Percentiles rank a stretch among this genome's conserved stretches.
These are phyloP conservation scores for Lentinula sp. DNA, from an alignment of 768 basidiomycete species.

Conservation along the genomic window DNA sequence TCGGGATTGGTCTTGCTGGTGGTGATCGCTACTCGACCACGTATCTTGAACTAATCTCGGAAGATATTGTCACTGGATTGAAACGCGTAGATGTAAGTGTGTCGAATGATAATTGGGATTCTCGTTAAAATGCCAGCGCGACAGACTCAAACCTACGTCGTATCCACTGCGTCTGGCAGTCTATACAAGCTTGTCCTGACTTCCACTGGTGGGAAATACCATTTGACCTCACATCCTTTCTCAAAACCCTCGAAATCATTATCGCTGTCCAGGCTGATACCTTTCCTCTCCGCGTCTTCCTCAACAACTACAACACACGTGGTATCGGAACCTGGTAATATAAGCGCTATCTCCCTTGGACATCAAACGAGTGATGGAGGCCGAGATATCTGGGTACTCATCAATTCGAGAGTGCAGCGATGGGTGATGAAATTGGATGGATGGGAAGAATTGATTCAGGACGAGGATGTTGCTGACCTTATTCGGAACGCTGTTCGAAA, in stretches of 20 bases:
- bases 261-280: conserved; percentile 36
- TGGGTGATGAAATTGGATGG: conserved; percentile 67
- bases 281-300: conserved; percentile 36
- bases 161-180: conserved; percentile 61
- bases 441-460: conserved; percentile 60
- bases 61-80: conserved; percentile 63
- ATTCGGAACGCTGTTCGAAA: conserved; percentile 42
- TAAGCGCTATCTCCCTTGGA: conserved; percentile 58
- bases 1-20: conserved; percentile 78
- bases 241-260: conserved; percentile 44
- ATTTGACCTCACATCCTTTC: conserved; percentile 54
- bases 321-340: conserved; percentile 49
- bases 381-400: conserved; percentile 60
- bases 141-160: conserved; percentile 61
- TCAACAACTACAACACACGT: conserved; percentile 25
- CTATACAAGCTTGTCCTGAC: conserved; percentile 61
- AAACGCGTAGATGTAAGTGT: conserved; percentile 55
- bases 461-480: conserved; percentile 48
- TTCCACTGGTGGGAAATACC: conserved; percentile 64
- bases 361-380: conserved; percentile 35
- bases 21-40: conserved; percentile 59
- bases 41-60: conserved; percentile 39
- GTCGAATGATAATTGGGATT: background rate
- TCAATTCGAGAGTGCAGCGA: conserved; percentile 61
- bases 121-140: background rate